Percentiles rank a stretch among this genome's conserved stretches.
phyloP scores from a whole-genome alignment of 1,139 yeast species.

The Diutina neorugosa region DNA sequence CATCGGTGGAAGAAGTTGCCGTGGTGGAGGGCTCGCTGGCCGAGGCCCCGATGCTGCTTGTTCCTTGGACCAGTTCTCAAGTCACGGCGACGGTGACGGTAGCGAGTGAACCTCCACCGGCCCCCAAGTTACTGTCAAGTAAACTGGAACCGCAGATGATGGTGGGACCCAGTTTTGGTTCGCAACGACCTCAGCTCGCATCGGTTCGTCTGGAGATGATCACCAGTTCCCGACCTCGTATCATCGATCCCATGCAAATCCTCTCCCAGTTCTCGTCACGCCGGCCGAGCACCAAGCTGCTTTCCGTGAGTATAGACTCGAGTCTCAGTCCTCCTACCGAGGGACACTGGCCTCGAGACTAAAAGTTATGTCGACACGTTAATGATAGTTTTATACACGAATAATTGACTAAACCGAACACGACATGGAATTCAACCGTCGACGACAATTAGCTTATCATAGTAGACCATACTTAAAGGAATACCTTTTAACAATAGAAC shows the following conservation, averaged over 20 bases:
- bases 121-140: not conserved
- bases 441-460: too few species aligned
- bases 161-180: not conserved
- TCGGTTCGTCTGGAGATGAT: not conserved
- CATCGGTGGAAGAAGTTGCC: not conserved
- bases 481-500: too few species aligned
- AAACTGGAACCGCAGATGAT: constrained; percentile 1
- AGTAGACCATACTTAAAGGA: too few species aligned
- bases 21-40: not conserved
- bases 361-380: not conserved
- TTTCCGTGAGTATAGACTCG: constrained; percentile 1
- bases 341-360: not conserved
- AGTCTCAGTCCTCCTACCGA: not conserved
- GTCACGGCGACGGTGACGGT: too few species aligned
- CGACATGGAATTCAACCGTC: too few species aligned
- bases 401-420: too few species aligned
- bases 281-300: not conserved
- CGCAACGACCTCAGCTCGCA: not conserved
- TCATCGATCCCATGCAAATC: not conserved
- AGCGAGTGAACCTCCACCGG: too few species aligned
- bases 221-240: not conserved
- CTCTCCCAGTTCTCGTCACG: constrained; percentile 1
- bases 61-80: not conserved
- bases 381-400: not conserved
- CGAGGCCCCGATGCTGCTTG: not conserved